These are phyloP conservation scores for Pythium guiyangense DNA, from an alignment of 352 stramenopile species.

Conservation along the genomic window DNA sequence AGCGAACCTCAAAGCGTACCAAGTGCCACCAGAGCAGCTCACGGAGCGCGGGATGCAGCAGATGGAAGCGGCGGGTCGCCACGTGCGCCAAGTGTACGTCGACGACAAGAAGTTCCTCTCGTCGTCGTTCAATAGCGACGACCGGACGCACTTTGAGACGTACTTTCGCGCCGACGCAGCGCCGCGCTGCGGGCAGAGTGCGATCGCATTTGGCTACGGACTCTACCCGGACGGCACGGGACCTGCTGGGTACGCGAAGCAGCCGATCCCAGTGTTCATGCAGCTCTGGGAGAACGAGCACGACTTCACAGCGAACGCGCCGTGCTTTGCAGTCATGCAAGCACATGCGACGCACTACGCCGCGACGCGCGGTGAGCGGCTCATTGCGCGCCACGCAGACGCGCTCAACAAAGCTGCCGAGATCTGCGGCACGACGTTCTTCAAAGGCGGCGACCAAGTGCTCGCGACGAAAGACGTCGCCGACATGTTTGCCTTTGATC, in stretches of 20 bases:
- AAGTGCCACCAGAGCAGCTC: slow-evolving; percentile 66
- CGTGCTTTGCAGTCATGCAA: slow-evolving; percentile 58
- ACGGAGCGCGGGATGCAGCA: slow-evolving; percentile 72
- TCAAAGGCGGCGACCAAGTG: slow-evolving; percentile 34
- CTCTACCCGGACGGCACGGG: slow-evolving; percentile 68
- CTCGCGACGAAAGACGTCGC: slow-evolving; percentile 67
- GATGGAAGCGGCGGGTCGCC: slow-evolving; percentile 48
- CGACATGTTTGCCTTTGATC: slow-evolving; percentile 73
- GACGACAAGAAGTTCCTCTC: slow-evolving; percentile 56
- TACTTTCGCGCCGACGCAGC: slow-evolving; percentile 73
- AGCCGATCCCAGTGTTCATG: slow-evolving; percentile 77
- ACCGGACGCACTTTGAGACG: slow-evolving; percentile 56
- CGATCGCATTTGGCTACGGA: slow-evolving; percentile 60
- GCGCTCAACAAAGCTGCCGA: slow-evolving; percentile 28
- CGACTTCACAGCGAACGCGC: slow-evolving; percentile 69
- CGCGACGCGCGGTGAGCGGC: slow-evolving; percentile 23
- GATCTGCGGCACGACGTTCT: slow-evolving; percentile 54
- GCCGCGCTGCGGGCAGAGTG: slow-evolving; percentile 65
- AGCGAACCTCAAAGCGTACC: slow-evolving; percentile 48
- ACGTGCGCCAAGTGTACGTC: slow-evolving; percentile 75
- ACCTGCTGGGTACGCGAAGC: slow-evolving; percentile 43
- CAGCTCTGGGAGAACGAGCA: slow-evolving; percentile 75
- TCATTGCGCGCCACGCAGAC: slow-evolving; percentile 38
- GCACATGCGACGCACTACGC: slow-evolving; percentile 46
- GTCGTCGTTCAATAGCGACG: slow-evolving; percentile 57